Base-by-base conservation (phyloP, 2,329 filamentous ascomycete species). In the Phaeosphaeriaceae sp. region DNA sequence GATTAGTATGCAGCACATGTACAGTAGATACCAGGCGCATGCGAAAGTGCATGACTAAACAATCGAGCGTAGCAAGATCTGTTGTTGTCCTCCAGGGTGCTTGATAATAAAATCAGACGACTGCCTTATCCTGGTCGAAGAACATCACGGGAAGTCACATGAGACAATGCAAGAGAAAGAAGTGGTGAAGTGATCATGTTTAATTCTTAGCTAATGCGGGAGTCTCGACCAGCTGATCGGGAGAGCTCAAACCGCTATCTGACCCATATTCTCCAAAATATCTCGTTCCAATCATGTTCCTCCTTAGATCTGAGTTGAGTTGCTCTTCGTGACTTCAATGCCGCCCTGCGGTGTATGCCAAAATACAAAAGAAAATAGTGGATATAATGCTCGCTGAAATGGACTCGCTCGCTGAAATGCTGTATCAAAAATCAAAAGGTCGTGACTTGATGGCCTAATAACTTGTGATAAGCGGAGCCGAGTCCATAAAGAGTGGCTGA, bases 401-500 rank as follows among this genome's bases (percentile, higher is more conserved):
- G 53, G 66, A 74, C 67, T 71, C 69, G 74, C 73, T 76, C 71
- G 73, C 74, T 76, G 62, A 44, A 73, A 71, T 74, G 72, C 71
- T 75, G 58, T 60, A 67, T 70, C 71, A 73, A 71, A 72, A 74
- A 71, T 70, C 61, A 69, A 59, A 68, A 76, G 68, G 70, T 72
- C 69, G 61, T 56, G 55, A 55, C 54, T 53, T 49, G 51, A 56
- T 61, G 67, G 67, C 71, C 70, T 77, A 79, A 63, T 74, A 79
- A 68, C 73, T 73, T 71, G 76, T 66, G 63, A 78, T 77, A 70
- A 78, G 70, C 69, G 76, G 76, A 55, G 74, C 69, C 41, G 72
- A 72, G 68, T 81, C 77, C 68, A 80, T 71, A 70, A 80, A 70
- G 65, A 78, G 76, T 54, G 68, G 68, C 69, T 77, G 74, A 68